Evolutionary conservation across 2,329 filamentous ascomycete genomes (phyloP), one percentile per base, ranked within the genome.

Genomic region (Penicillium occitanis): DNA sequence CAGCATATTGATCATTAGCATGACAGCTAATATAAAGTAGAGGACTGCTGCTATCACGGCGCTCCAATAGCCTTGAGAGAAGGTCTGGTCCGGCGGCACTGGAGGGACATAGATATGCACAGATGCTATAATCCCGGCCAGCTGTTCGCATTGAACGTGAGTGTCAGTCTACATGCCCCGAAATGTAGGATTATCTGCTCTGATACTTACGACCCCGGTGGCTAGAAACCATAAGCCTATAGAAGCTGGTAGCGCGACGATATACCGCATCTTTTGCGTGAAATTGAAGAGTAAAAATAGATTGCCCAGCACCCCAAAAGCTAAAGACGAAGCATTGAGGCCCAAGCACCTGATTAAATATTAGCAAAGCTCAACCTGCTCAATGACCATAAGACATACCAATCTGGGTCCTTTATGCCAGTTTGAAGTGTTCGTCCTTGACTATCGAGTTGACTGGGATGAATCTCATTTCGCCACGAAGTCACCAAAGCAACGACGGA

Each of bases 31-130:
- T 17, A 94, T 74, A 65, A 94, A 90, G 78, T 97, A 97, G 22
- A 96, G 84, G 2, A 87, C 80, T 5, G 92, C 91, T 2, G 92
- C 89, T 71, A 92, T 91, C 19, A 96, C 84, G 30, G 88, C 93
- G 73, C 96, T 96, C 85, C 90, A 97, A 73, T 91, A 97, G 0
- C 91, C 92, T 76, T 96, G 91, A 0, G 91, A 92, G 83, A 91
- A 89, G 0, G 79, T 80, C 68, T 87, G 69, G 81, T 84, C 68
- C 64, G 81, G 73, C 61, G 75, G 59, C 72, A 83, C 67, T 37
- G 84, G 80, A 71, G 80, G 77, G 0, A 85, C 85, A 11, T 90
- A 89, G 1, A 86, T 76, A 3, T 91, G 84, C 69, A 92, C 90
- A 11, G 86, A 86, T 17, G 83, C 83, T 1, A 92, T 89, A 1